These are phyloP conservation scores for Cytospora schulzeri DNA, from an alignment of 2,329 filamentous ascomycete species.

Conservation along the genomic window DNA sequence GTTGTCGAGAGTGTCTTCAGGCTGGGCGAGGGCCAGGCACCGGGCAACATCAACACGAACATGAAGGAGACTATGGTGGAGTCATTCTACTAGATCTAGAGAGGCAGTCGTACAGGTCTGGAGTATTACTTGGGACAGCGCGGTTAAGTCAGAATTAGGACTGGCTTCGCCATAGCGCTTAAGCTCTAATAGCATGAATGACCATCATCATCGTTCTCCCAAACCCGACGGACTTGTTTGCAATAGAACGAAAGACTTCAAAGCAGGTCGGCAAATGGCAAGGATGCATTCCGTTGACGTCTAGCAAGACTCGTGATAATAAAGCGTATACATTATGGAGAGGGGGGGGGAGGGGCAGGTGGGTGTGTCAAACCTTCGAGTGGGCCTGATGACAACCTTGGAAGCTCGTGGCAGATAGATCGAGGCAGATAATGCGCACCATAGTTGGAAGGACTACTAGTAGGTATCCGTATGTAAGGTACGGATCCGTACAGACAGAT, in stretches of 20 bases:
- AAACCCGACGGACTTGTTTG: background rate
- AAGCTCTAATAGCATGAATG: conserved; percentile 14
- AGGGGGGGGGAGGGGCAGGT: background rate
- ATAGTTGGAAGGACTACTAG: background rate
- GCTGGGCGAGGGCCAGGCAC: conserved; percentile 81
- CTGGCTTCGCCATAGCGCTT: background rate
- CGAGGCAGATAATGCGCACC: background rate
- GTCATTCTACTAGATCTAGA: conserved; percentile 79
- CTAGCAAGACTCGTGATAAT: background rate
- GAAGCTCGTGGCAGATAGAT: background rate
- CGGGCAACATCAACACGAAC: conserved; percentile 75
- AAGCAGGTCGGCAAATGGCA: background rate
- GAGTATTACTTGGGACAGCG: conserved; percentile 1
- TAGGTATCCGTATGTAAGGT: background rate
- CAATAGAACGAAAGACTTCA: background rate
- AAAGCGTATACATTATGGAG: background rate
- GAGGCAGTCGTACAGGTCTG: conserved; percentile 5
- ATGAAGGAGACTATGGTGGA: conserved; percentile 99
- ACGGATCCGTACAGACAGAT: background rate
- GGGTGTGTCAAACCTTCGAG: background rate
- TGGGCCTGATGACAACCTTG: background rate
- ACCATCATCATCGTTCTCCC: background rate
- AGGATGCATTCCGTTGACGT: background rate
- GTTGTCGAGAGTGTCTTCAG: conserved; percentile 96
- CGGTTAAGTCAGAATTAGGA: background rate